Percentiles rank a stretch among this genome's conserved stretches.
These are phyloP conservation scores for Rhinocladiella similis DNA, from an alignment of 2,329 filamentous ascomycete species.

Conservation along the genomic window DNA sequence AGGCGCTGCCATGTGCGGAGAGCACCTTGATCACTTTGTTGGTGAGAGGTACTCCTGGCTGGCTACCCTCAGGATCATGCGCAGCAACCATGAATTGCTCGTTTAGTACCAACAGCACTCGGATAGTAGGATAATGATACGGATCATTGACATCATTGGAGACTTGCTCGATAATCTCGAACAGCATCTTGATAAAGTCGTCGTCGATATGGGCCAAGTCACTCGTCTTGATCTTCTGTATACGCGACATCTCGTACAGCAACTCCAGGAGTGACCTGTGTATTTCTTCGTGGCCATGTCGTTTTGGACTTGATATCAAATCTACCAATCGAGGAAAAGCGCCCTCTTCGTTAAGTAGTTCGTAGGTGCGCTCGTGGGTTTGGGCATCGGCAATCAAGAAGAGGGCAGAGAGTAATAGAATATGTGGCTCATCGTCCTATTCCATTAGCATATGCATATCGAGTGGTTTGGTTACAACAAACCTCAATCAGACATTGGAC, in stretches of 20 bases:
- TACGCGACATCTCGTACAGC: conserved; percentile 93
- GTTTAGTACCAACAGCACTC: conserved; percentile 89
- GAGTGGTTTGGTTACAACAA: conserved; percentile 22
- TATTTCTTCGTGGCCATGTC: conserved; percentile 66
- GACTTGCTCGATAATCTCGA: conserved; percentile 82
- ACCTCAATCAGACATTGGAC: conserved; percentile 81
- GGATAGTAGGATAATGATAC: conserved; percentile 93
- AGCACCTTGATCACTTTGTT: conserved; percentile 93
- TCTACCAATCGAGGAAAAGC: conserved; percentile 83
- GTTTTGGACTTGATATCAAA: conserved; percentile 66
- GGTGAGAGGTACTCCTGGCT: conserved; percentile 61
- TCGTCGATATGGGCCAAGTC: conserved; percentile 74
- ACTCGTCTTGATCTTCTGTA: conserved; percentile 74
- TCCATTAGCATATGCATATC: conserved; percentile 7
- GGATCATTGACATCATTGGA: conserved; percentile 87
- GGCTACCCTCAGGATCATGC: conserved; percentile 49
- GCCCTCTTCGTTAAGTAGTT: conserved; percentile 82
- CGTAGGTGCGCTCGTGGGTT: conserved; percentile 73
- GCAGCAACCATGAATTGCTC: conserved; percentile 93
- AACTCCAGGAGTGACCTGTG: conserved; percentile 83
- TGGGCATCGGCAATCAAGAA: conserved; percentile 87
- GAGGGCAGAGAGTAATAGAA: conserved; percentile 79
- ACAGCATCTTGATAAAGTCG: conserved; percentile 77
- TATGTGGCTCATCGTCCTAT: conserved; percentile 77
- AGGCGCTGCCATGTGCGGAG: conserved; percentile 74